Evolutionary conservation across 495 filamentous ascomycete genomes (phyloP).

Genomic region (Tricharina praecox): DNA sequence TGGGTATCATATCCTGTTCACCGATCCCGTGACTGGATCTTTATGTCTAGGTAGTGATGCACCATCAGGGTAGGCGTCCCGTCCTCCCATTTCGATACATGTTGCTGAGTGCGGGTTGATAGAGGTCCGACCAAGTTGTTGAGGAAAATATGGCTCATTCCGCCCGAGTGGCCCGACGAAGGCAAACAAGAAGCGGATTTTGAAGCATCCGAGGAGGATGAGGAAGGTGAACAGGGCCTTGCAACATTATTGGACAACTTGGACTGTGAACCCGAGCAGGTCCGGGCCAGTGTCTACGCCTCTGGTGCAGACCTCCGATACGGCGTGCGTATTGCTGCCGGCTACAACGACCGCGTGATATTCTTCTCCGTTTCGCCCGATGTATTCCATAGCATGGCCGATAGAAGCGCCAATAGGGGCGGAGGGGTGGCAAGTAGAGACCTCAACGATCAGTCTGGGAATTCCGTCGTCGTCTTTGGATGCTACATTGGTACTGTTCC

Average conservation of each 20-base stretch:
- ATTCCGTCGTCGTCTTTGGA: slow-evolving; percentile 29
- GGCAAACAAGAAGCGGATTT: too few relatives aligned
- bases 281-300: slow-evolving; percentile 37
- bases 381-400: slow-evolving; percentile 31
- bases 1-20: slow-evolving; percentile 52
- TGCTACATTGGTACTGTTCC: slow-evolving; percentile 27
- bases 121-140: slow-evolving; percentile 28
- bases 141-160: slow-evolving; percentile 33
- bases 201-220: background rate
- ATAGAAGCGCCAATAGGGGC: slow-evolving; percentile 14
- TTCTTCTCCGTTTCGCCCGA: slow-evolving; percentile 51
- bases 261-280: background rate
- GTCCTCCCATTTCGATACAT: background rate
- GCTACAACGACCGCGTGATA: slow-evolving; percentile 29
- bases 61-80: slow-evolving; percentile 37
- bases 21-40: slow-evolving; percentile 41
- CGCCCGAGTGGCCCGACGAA: slow-evolving; percentile 19
- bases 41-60: slow-evolving; percentile 54
- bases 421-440: too few relatives aligned
- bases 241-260: slow-evolving; percentile 6
- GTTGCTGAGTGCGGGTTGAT: slow-evolving; percentile 22
- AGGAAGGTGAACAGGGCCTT: background rate
- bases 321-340: slow-evolving; percentile 47
- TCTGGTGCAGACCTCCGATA: slow-evolving; percentile 42
- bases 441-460: background rate